Conservation (phyloP, 495 filamentous ascomycete genomes). For the Lasiosphaeriaceae sp. region DNA sequence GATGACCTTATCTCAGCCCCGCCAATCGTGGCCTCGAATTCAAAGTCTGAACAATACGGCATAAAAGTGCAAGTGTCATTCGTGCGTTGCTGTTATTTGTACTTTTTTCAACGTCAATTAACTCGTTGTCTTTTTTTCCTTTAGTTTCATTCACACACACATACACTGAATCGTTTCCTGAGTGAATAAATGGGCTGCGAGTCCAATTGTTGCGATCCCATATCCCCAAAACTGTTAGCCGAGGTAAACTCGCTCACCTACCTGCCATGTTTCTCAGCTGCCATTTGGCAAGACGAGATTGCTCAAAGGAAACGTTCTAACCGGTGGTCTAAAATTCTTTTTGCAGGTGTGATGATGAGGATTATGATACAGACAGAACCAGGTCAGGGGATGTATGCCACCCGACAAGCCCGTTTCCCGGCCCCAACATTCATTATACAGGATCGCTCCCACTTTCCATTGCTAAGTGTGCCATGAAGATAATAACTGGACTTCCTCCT, state of each 20-base stretch:
- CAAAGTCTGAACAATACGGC: too few relatives aligned
- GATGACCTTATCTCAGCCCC: too few relatives aligned
- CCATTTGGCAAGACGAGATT: neutral
- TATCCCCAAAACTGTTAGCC: too few relatives aligned
- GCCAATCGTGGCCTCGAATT: neutral
- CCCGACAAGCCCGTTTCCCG: neutral
- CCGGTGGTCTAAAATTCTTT: conserved; percentile 4
- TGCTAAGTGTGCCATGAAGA: neutral
- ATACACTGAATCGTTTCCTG: too few relatives aligned
- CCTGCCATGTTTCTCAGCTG: neutral
- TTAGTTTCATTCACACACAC: too few relatives aligned
- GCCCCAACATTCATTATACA: conserved; percentile 2
- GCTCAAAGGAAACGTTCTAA: neutral
- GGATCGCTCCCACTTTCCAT: neutral
- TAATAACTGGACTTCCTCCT: neutral
- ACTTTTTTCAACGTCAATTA: too few relatives aligned
- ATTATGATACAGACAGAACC: conserved; percentile 6
- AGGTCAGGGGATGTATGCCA: neutral
- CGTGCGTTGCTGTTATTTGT: too few relatives aligned
- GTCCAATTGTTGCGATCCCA: too few relatives aligned
- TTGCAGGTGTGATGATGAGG: neutral
- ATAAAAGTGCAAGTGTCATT: too few relatives aligned
- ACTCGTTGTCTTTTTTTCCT: too few relatives aligned
- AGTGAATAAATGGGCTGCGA: too few relatives aligned
- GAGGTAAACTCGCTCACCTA: too few relatives aligned